phyloP scores from a whole-genome alignment of 2,329 filamentous ascomycete genomes.

The Cordyceps cicadae region DNA sequence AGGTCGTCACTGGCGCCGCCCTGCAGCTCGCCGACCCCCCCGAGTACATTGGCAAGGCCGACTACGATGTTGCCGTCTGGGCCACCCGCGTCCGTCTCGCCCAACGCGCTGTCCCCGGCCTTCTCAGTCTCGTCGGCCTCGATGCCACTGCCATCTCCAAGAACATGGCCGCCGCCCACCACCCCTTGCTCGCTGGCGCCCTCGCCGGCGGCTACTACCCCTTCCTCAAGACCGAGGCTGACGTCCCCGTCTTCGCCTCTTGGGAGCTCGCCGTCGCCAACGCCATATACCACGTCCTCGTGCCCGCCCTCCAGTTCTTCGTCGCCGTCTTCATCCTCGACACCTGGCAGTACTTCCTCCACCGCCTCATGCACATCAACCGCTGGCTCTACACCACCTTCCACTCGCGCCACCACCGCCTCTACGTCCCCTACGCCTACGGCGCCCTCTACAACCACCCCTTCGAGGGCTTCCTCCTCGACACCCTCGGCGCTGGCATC shows the following conservation, averaged over 20 bases:
- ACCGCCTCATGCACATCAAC: conserved; percentile 95
- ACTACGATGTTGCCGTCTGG: conserved; percentile 86
- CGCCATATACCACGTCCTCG: conserved; percentile 66
- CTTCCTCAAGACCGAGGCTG: conserved; percentile 52
- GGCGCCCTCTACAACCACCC: conserved; percentile 96
- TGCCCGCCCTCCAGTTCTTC: conserved; percentile 71
- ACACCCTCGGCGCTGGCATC: conserved; percentile 79
- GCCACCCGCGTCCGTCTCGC: conserved; percentile 71
- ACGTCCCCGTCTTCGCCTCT: conserved; percentile 64
- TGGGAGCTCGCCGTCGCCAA: conserved; percentile 76
- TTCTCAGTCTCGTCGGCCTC: conserved; percentile 65
- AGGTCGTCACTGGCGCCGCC: conserved; percentile 61
- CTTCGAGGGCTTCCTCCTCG: conserved; percentile 85
- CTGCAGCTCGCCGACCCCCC: conserved; percentile 65
- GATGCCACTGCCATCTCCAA: conserved; percentile 68
- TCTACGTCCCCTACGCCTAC: conserved; percentile 96
- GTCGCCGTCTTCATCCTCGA: conserved; percentile 72
- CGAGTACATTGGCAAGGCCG: conserved; percentile 67
- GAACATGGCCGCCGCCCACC: conserved; percentile 62
- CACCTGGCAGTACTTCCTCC: conserved; percentile 97
- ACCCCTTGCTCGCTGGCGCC: conserved; percentile 66
- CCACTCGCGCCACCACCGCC: conserved; percentile 89
- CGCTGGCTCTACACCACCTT: conserved; percentile 92
- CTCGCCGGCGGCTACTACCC: conserved; percentile 78
- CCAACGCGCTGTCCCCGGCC: conserved; percentile 66